Evolutionary conservation across 352 stramenopile genomes (phyloP).

Genomic region (Globisporangium alternatum): DNA sequence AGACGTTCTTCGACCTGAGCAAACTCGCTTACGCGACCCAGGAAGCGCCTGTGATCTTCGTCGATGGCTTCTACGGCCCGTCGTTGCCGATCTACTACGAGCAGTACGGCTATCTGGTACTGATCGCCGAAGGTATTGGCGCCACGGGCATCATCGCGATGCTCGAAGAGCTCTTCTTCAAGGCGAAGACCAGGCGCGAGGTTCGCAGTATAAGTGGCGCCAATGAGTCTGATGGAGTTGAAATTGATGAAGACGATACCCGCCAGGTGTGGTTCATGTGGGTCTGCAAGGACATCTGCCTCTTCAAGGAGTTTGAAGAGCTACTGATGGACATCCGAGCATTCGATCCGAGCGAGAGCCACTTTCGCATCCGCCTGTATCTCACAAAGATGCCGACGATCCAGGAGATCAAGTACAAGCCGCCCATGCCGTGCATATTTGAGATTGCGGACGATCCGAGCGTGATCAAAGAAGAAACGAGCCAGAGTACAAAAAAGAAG

Average conservation of each 20-base stretch:
- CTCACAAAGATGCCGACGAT: conserved; percentile 19
- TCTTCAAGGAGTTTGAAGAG: conserved; percentile 35
- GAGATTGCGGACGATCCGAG: background rate
- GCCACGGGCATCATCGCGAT: conserved; percentile 22
- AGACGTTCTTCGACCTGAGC: conserved; percentile 24
- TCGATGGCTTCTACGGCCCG: conserved; percentile 30
- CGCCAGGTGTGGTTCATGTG: conserved; percentile 28
- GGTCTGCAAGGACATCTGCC: conserved; percentile 22
- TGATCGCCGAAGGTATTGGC: conserved; percentile 30
- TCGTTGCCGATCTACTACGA: conserved; percentile 22
- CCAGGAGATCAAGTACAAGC: conserved; percentile 20
- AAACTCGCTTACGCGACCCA: conserved; percentile 26
- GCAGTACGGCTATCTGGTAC: conserved; percentile 29
- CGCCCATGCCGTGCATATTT: conserved; percentile 14
- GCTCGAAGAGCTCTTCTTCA: conserved; percentile 27
- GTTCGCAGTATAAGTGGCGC: no score
- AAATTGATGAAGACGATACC: background rate
- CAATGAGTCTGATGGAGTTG: background rate
- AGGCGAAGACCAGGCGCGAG: background rate
- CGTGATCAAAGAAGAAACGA: background rate
- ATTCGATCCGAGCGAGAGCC: conserved; percentile 22
- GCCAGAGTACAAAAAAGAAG: background rate
- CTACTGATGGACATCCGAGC: conserved; percentile 23
- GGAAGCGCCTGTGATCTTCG: conserved; percentile 23
- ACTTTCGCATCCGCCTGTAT: conserved; percentile 28